Conservation (phyloP, 2,329 filamentous ascomycete genomes). For the Hypoxylon sp. region DNA sequence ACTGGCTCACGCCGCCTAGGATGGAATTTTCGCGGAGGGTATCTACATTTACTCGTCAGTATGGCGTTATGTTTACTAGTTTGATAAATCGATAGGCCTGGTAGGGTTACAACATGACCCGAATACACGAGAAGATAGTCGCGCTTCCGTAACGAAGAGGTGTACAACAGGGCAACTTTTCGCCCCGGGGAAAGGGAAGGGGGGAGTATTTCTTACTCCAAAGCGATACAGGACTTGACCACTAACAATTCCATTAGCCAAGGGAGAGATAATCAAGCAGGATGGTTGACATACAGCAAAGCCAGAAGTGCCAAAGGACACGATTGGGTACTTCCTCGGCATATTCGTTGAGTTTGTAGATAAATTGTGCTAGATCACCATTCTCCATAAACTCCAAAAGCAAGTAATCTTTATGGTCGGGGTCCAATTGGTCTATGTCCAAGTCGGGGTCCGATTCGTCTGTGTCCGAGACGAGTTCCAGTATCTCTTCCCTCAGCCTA, state of each 20-base stretch:
- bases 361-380: constrained; percentile 37
- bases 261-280: neutral
- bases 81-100: neutral
- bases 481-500: too few relatives aligned
- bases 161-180: neutral
- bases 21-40: constrained; percentile 46
- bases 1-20: constrained; percentile 26
- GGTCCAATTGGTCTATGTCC: neutral
- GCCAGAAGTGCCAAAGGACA: constrained; percentile 47
- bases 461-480: too few relatives aligned
- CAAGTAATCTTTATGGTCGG: constrained; percentile 30
- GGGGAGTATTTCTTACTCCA: constrained; percentile 36
- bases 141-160: neutral
- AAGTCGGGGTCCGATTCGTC: too few relatives aligned
- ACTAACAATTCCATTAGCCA: constrained; percentile 32
- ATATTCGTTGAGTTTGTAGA: constrained; percentile 15
- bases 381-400: constrained; percentile 36
- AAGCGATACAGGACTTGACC: constrained; percentile 43
- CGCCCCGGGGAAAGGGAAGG: too few relatives aligned
- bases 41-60: constrained; percentile 38
- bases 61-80: neutral
- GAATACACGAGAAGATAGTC: neutral
- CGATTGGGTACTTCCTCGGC: constrained; percentile 4
- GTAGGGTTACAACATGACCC: neutral
- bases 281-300: constrained; percentile 41